These are phyloP conservation scores for Mycena galopus DNA, from an alignment of 768 basidiomycete species.

Conservation along the genomic window DNA sequence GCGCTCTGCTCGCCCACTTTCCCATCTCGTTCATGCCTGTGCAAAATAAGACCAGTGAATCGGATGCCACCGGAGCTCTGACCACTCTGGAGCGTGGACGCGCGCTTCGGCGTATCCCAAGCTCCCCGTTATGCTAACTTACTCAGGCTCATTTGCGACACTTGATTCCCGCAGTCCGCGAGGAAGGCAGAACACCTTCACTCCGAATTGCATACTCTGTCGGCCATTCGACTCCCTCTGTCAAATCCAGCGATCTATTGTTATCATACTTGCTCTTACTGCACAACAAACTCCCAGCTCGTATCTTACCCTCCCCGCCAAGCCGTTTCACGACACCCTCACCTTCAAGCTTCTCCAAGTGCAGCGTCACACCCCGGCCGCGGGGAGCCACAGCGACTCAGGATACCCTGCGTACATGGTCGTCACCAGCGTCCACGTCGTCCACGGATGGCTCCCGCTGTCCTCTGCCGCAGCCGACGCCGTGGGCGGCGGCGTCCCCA, in stretches of 20 bases:
- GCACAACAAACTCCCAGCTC: constrained; percentile 56
- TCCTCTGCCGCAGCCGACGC: constrained; percentile 17
- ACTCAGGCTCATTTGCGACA: too few relatives aligned
- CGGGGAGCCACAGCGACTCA: constrained; percentile 76
- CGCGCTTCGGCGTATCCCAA: too few relatives aligned
- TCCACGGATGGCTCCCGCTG: constrained; percentile 6
- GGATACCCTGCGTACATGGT: constrained; percentile 76
- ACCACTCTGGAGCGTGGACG: too few relatives aligned
- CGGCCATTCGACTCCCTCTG: too few relatives aligned
- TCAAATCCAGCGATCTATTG: not conserved
- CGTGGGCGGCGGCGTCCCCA: constrained; percentile 53
- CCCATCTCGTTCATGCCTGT: too few relatives aligned
- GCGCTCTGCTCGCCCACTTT: too few relatives aligned
- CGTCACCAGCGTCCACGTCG: constrained; percentile 28
- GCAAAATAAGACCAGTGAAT: too few relatives aligned
- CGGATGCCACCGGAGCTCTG: too few relatives aligned
- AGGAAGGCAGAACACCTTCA: too few relatives aligned
- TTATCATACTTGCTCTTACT: not conserved
- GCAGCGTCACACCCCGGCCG: constrained; percentile 76
- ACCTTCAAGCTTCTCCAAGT: constrained; percentile 77
- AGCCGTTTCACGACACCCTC: constrained; percentile 70
- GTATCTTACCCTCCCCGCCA: constrained; percentile 66
- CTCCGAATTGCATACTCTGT: too few relatives aligned
- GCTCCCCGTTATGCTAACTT: too few relatives aligned
- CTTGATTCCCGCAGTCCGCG: too few relatives aligned